phyloP scores from a whole-genome alignment of 371 early-diverging fungal genomes.

The Catenaria anguillulae region DNA sequence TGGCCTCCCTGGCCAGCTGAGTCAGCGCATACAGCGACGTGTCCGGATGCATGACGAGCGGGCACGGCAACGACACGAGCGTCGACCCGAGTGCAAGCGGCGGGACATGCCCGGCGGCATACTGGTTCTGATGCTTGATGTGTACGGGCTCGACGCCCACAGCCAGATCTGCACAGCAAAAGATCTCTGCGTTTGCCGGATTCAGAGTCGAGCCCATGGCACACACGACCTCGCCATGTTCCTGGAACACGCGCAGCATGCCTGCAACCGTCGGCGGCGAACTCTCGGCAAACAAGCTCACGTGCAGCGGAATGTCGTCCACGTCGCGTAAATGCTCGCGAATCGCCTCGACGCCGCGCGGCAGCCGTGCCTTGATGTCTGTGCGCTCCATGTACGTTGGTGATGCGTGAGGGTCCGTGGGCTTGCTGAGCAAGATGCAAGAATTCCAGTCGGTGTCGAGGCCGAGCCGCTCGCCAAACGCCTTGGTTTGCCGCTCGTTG shows the following conservation, averaged over 20 bases:
- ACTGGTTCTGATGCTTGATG: constrained; percentile 59
- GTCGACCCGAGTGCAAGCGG: constrained; percentile 1
- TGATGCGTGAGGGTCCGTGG: constrained; percentile 28
- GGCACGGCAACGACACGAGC: constrained; percentile 22
- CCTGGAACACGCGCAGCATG: constrained; percentile 91
- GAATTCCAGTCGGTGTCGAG: constrained; percentile 97
- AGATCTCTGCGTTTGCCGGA: constrained; percentile 64
- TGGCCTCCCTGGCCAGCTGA: constrained; percentile 85
- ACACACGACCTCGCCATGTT: constrained; percentile 90
- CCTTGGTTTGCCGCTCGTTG: constrained; percentile 90
- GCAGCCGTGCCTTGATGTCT: constrained; percentile 91
- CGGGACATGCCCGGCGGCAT: constrained; percentile 38
- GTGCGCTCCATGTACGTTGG: constrained; percentile 67
- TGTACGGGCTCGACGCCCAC: constrained; percentile 29
- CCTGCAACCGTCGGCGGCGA: constrained; percentile 59
- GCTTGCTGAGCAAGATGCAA: constrained; percentile 79
- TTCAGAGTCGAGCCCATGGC: constrained; percentile 85
- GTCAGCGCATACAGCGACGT: constrained; percentile 88
- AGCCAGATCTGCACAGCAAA: constrained; percentile 33
- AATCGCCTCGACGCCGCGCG: constrained; percentile 89
- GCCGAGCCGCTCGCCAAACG: constrained; percentile 90
- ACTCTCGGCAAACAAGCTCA: constrained; percentile 94
- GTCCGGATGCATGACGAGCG: constrained; percentile 69
- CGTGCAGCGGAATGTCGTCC: constrained; percentile 96
- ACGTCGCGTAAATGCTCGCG: constrained; percentile 75